Evolutionary conservation across 2,329 filamentous ascomycete genomes (phyloP).

Genomic region (Neobulgaria alba): DNA sequence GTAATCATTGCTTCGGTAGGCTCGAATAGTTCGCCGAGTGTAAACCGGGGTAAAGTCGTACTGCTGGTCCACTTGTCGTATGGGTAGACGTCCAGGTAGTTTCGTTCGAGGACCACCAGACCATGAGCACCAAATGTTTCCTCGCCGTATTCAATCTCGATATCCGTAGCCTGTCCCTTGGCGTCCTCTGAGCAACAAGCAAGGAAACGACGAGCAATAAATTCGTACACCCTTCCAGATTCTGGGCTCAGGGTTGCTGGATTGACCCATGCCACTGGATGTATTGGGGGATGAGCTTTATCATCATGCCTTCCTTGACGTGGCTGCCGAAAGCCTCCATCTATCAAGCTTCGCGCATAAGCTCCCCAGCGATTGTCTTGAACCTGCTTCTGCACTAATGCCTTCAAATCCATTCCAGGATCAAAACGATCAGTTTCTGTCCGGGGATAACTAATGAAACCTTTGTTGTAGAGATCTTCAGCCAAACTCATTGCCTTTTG

Average conservation of each 20-base stretch:
- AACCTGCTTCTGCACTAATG: constrained; percentile 75
- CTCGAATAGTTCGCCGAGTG: constrained; percentile 71
- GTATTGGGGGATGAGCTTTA: constrained; percentile 94
- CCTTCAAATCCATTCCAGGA: constrained; percentile 73
- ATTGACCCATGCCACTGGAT: constrained; percentile 80
- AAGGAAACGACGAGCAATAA: constrained; percentile 82
- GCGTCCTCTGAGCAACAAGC: constrained; percentile 96
- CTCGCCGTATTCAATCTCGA: constrained; percentile 75
- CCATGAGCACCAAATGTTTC: constrained; percentile 79
- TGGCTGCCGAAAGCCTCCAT: constrained; percentile 73
- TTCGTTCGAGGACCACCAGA: constrained; percentile 74
- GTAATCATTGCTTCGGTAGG: constrained; percentile 83
- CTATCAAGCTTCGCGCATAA: constrained; percentile 67
- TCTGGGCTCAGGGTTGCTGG: constrained; percentile 50
- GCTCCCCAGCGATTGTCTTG: constrained; percentile 68
- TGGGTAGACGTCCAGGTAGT: constrained; percentile 90
- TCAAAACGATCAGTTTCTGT: constrained; percentile 98
- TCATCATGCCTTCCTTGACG: constrained; percentile 83
- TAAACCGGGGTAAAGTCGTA: constrained; percentile 71
- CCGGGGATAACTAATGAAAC: constrained; percentile 94
- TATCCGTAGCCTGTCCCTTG: constrained; percentile 75
- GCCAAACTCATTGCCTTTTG: constrained; percentile 83
- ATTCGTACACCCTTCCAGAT: constrained; percentile 80
- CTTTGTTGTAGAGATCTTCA: constrained; percentile 82
- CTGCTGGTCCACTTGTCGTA: constrained; percentile 96